Evolutionary conservation across 2,329 filamentous ascomycete genomes (phyloP).

Genomic region (Didymella segeticola): DNA sequence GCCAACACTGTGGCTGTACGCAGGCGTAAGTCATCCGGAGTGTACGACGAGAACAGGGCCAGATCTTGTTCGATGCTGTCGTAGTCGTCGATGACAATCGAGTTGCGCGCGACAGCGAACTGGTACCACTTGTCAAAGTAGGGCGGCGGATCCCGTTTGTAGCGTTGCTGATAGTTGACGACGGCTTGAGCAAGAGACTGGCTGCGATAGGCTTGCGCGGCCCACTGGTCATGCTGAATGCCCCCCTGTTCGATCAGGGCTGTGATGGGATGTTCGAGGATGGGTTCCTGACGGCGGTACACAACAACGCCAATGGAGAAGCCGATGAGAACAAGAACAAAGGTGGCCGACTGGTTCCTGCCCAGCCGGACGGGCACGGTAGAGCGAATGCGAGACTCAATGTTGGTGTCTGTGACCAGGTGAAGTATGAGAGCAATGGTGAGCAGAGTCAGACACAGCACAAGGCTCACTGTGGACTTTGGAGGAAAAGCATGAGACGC

Average conservation of each 20-base stretch:
- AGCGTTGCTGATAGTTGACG: conserved; percentile 59
- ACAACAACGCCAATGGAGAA: conserved; percentile 36
- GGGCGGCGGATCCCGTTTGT: conserved; percentile 63
- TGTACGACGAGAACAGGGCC: conserved; percentile 61
- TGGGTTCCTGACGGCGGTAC: conserved; percentile 52
- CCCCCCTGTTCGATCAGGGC: conserved; percentile 60
- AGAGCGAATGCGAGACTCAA: conserved; percentile 36
- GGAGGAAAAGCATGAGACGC: conserved; percentile 44
- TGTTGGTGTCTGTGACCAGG: conserved; percentile 38
- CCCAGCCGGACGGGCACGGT: conserved; percentile 42
- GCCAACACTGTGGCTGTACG: conserved; percentile 61
- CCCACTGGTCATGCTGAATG: conserved; percentile 57
- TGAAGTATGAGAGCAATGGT: conserved; percentile 42
- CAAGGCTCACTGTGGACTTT: conserved; percentile 41
- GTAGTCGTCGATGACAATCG: conserved; percentile 65
- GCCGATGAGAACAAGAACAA: conserved; percentile 52
- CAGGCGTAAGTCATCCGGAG: conserved; percentile 58
- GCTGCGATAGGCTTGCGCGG: conserved; percentile 56
- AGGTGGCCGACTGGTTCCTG: conserved; percentile 38
- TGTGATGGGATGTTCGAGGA: conserved; percentile 62
- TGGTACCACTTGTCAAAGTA: conserved; percentile 67
- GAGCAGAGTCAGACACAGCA: conserved; percentile 38
- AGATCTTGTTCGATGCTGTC: conserved; percentile 66
- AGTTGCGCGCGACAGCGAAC: conserved; percentile 60
- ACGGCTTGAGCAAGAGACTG: conserved; percentile 58